Conservation (phyloP, 768 basidiomycete genomes). For the Exsudoporus frostii region DNA sequence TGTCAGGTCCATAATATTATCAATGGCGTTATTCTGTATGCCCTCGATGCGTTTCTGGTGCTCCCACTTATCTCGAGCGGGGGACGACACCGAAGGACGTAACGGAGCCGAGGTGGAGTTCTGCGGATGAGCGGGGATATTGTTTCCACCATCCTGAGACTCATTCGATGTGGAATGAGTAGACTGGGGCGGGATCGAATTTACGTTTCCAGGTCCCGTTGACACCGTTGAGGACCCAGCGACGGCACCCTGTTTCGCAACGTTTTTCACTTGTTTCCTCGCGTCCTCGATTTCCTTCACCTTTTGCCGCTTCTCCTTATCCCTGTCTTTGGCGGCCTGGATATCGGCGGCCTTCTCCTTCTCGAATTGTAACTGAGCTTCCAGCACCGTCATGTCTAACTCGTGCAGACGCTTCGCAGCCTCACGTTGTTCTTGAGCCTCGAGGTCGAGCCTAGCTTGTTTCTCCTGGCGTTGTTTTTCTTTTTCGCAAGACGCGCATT, state of each 20-base stretch:
- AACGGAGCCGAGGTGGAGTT: background rate
- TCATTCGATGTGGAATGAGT: background rate
- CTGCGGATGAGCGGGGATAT: background rate
- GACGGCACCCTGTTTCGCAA: background rate
- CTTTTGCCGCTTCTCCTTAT: conserved; percentile 7
- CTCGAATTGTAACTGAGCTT: conserved; percentile 11
- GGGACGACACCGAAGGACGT: conserved; percentile 10
- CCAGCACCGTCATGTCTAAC: conserved; percentile 7
- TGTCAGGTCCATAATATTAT: conserved; percentile 62
- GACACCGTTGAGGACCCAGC: background rate
- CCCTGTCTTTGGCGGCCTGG: conserved; percentile 12
- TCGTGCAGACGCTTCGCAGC: conserved; percentile 43
- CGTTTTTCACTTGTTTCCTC: conserved; percentile 3
- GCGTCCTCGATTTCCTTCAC: conserved; percentile 10
- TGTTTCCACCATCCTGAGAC: background rate
- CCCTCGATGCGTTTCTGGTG: conserved; percentile 50
- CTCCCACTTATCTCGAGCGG: conserved; percentile 16
- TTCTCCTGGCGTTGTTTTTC: conserved; percentile 38
- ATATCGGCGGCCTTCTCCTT: conserved; percentile 5
- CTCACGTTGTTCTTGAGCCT: conserved; percentile 43
- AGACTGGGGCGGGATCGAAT: background rate
- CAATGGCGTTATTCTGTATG: conserved; percentile 48
- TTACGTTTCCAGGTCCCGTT: background rate
- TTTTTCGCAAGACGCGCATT: conserved; percentile 48
- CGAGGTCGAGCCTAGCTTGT: conserved; percentile 39